These are phyloP conservation scores for Globisporangium cylindrosporum DNA, from an alignment of 352 stramenopile genomes.

Conservation along the genomic window DNA sequence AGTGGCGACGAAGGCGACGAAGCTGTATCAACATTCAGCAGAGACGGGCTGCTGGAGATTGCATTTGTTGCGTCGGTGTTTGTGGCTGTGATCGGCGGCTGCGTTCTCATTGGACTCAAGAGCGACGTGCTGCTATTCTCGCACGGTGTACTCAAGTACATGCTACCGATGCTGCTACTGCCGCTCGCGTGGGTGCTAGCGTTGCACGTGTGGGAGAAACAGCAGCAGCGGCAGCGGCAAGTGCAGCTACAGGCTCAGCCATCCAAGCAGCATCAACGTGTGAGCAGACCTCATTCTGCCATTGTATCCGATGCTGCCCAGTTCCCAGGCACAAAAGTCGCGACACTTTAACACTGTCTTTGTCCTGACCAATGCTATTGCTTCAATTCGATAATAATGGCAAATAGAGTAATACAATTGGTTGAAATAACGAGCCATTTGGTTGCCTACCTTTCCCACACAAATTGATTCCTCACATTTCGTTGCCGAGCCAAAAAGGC, in stretches of 20 bases:
- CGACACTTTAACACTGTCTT: slow-evolving; percentile 8
- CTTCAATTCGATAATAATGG: no score
- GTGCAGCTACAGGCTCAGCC: not conserved
- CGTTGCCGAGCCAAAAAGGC: slow-evolving; percentile 1
- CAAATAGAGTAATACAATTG: not conserved
- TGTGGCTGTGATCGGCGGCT: slow-evolving; percentile 30
- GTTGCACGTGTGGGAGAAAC: slow-evolving; percentile 49
- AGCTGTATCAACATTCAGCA: not conserved
- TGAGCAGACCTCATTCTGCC: slow-evolving; percentile 3
- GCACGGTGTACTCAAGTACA: slow-evolving; percentile 28
- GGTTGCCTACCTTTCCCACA: slow-evolving; percentile 1
- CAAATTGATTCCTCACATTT: slow-evolving; percentile 4
- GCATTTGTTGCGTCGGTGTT: slow-evolving; percentile 29
- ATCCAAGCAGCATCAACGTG: slow-evolving; percentile 6
- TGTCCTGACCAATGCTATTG: slow-evolving; percentile 8
- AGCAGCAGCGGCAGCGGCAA: not conserved
- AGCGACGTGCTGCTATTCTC: slow-evolving; percentile 34
- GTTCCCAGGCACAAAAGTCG: slow-evolving; percentile 23
- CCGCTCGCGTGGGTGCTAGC: slow-evolving; percentile 41
- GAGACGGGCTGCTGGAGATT: slow-evolving; percentile 33
- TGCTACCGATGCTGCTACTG: slow-evolving; percentile 49
- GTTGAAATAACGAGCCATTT: not conserved
- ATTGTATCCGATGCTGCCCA: not conserved
- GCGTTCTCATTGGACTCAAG: slow-evolving; percentile 36
- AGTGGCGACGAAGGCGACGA: slow-evolving; percentile 7